phyloP scores from a whole-genome alignment of 495 filamentous ascomycete species.

The Elasticomyces elasticus region DNA sequence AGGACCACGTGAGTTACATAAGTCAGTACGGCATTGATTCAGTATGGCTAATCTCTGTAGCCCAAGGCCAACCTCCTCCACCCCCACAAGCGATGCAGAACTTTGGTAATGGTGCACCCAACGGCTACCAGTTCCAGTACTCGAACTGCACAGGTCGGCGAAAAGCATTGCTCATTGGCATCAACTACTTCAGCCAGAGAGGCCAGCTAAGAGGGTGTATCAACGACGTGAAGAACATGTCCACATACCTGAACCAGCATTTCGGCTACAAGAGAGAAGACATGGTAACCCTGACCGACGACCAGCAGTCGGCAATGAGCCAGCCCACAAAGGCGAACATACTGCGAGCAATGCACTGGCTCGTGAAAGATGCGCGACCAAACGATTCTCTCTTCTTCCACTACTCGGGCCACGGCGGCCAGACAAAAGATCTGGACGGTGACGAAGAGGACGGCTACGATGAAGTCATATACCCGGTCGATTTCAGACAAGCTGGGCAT shows the following conservation, averaged over 20 bases:
- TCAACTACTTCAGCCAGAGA: slow-evolving; percentile 93
- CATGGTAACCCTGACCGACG: slow-evolving; percentile 96
- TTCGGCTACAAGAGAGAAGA: slow-evolving; percentile 93
- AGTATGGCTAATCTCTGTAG: slow-evolving; percentile 5
- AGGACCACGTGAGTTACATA: neutral
- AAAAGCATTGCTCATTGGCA: slow-evolving; percentile 90
- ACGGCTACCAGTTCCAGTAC: slow-evolving; percentile 76
- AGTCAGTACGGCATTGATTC: neutral
- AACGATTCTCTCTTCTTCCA: slow-evolving; percentile 98
- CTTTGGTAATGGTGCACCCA: slow-evolving; percentile 72
- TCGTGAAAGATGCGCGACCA: slow-evolving; percentile 86
- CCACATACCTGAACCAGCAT: slow-evolving; percentile 74
- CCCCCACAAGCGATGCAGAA: slow-evolving; percentile 39
- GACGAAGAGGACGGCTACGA: slow-evolving; percentile 95
- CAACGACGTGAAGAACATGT: slow-evolving; percentile 98
- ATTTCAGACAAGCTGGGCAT: slow-evolving; percentile 81
- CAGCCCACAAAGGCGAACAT: slow-evolving; percentile 96
- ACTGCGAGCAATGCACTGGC: slow-evolving; percentile 94
- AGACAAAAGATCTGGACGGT: slow-evolving; percentile 90
- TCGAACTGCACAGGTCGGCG: slow-evolving; percentile 82
- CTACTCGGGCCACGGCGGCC: slow-evolving; percentile 94
- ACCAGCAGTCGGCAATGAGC: slow-evolving; percentile 94
- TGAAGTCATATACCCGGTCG: slow-evolving; percentile 95
- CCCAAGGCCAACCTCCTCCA: slow-evolving; percentile 11
- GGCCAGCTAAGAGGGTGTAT: slow-evolving; percentile 92